These are phyloP conservation scores for Thermothielavioides terrestris DNA, from an alignment of 495 filamentous ascomycete genomes.

Conservation along the genomic window DNA sequence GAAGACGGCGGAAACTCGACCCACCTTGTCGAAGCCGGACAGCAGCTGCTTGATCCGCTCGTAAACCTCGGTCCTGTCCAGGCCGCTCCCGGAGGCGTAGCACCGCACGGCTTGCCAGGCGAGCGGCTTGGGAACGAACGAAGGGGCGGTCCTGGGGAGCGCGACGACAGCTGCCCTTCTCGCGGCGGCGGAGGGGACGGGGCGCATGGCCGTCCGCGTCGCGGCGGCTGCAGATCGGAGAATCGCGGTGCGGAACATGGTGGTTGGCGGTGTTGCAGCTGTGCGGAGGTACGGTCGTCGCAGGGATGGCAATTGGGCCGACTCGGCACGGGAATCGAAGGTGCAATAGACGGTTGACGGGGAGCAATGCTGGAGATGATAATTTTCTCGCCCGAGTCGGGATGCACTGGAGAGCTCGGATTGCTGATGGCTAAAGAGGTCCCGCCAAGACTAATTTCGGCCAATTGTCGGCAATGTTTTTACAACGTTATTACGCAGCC, in stretches of 20 bases:
- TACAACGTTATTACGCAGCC: too few species aligned
- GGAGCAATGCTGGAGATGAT: slow-evolving; percentile 25
- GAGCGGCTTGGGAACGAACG: slow-evolving; percentile 38
- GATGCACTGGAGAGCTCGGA: slow-evolving; percentile 13
- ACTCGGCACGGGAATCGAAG: not conserved
- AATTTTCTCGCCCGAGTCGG: slow-evolving; percentile 36
- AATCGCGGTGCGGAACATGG: slow-evolving; percentile 80
- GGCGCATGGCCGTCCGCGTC: slow-evolving; percentile 45
- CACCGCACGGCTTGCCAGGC: slow-evolving; percentile 57
- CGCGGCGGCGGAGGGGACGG: slow-evolving; percentile 49
- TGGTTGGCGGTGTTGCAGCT: slow-evolving; percentile 18
- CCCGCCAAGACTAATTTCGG: too few species aligned
- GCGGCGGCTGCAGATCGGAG: slow-evolving; percentile 54
- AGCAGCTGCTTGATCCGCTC: slow-evolving; percentile 87
- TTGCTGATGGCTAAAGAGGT: too few species aligned
- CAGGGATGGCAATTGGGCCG: slow-evolving; percentile 9
- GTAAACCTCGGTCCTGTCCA: slow-evolving; percentile 77
- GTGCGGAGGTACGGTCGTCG: slow-evolving; percentile 8
- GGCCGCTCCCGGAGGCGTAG: slow-evolving; percentile 74
- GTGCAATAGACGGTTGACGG: slow-evolving; percentile 6
- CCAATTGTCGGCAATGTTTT: too few species aligned
- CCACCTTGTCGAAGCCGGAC: slow-evolving; percentile 94
- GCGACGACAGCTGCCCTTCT: slow-evolving; percentile 43
- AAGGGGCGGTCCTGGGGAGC: slow-evolving; percentile 30
- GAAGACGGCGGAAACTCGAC: slow-evolving; percentile 21